Percentiles rank a stretch among this genome's conserved stretches.
Evolutionary conservation across 306 rosid genomes (phyloP).

Genomic region (Cicer pinnatifidum): DNA sequence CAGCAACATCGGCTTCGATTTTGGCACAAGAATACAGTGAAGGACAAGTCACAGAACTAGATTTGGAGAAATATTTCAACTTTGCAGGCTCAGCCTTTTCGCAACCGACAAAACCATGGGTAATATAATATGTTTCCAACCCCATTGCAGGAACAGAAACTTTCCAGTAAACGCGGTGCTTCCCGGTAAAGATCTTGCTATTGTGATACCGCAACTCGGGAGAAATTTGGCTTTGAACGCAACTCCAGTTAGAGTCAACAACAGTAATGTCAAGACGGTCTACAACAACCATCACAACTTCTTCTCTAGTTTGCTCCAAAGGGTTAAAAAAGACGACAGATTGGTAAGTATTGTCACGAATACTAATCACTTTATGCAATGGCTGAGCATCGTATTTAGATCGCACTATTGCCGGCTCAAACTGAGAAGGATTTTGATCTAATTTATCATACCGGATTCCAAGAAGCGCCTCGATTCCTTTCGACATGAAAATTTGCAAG

Average conservation of each 20-base stretch:
- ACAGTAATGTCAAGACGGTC: slow-evolving; percentile 76
- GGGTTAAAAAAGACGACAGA: slow-evolving; percentile 78
- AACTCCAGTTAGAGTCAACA: slow-evolving; percentile 75
- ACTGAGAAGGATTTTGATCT: slow-evolving; percentile 77
- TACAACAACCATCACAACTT: slow-evolving; percentile 81
- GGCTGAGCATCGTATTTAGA: slow-evolving; percentile 92
- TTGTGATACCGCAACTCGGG: slow-evolving; percentile 81
- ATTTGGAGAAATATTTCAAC: slow-evolving; percentile 64
- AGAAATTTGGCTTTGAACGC: slow-evolving; percentile 82
- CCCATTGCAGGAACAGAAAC: slow-evolving; percentile 89
- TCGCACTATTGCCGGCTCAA: slow-evolving; percentile 78
- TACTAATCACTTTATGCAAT: slow-evolving; percentile 66
- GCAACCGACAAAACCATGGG: slow-evolving; percentile 66
- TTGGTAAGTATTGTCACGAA: slow-evolving; percentile 66
- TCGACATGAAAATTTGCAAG: slow-evolving; percentile 90
- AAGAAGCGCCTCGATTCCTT: slow-evolving; percentile 83
- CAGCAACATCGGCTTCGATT: slow-evolving; percentile 55
- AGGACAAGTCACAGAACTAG: slow-evolving; percentile 66
- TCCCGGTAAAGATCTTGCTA: slow-evolving; percentile 77
- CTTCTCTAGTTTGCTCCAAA: slow-evolving; percentile 86
- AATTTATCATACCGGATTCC: slow-evolving; percentile 79
- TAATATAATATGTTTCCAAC: slow-evolving; percentile 76
- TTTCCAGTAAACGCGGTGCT: slow-evolving; percentile 82
- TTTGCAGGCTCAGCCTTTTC: slow-evolving; percentile 79
- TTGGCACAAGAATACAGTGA: slow-evolving; percentile 72